Conservation (phyloP, 768 basidiomycete genomes). For the Boletus reticuloceps region DNA sequence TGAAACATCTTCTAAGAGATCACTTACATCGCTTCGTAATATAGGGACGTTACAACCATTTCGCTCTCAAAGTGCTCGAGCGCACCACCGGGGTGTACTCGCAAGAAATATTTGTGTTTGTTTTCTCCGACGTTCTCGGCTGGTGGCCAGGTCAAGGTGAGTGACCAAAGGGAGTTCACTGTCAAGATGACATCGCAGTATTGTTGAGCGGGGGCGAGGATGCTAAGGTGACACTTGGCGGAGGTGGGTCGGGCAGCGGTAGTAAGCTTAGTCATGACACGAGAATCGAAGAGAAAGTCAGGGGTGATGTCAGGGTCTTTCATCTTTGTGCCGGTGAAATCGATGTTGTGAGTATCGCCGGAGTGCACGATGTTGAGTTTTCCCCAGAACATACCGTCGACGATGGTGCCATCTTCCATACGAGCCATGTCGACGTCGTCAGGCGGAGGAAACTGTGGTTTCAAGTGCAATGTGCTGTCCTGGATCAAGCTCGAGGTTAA, state of each 20-base stretch:
- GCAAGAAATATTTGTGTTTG: slow-evolving; percentile 79
- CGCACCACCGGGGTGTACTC: slow-evolving; percentile 82
- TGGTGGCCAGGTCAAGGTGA: slow-evolving; percentile 76
- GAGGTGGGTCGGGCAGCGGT: slow-evolving; percentile 70
- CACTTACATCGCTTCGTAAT: slow-evolving; percentile 82
- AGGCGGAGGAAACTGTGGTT: slow-evolving; percentile 69
- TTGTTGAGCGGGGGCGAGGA: slow-evolving; percentile 69
- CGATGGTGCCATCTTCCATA: slow-evolving; percentile 85
- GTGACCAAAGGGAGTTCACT: slow-evolving; percentile 72
- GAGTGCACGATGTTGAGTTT: slow-evolving; percentile 81
- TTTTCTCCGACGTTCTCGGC: slow-evolving; percentile 64
- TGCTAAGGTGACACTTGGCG: slow-evolving; percentile 73
- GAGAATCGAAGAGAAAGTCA: slow-evolving; percentile 73
- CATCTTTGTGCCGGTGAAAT: slow-evolving; percentile 78
- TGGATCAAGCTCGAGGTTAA: slow-evolving; percentile 76
- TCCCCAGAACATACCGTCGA: slow-evolving; percentile 86
- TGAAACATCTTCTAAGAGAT: background rate
- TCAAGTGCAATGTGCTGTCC: slow-evolving; percentile 81
- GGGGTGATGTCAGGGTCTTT: slow-evolving; percentile 60
- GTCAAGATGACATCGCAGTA: slow-evolving; percentile 78
- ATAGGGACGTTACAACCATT: slow-evolving; percentile 74
- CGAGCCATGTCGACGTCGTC: slow-evolving; percentile 89
- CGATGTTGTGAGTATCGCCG: slow-evolving; percentile 75
- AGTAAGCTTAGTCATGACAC: slow-evolving; percentile 74
- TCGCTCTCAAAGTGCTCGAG: slow-evolving; percentile 85